These are phyloP conservation scores for Penicillium sp. DNA, from an alignment of 2,329 filamentous ascomycete genomes.

Conservation along the genomic window DNA sequence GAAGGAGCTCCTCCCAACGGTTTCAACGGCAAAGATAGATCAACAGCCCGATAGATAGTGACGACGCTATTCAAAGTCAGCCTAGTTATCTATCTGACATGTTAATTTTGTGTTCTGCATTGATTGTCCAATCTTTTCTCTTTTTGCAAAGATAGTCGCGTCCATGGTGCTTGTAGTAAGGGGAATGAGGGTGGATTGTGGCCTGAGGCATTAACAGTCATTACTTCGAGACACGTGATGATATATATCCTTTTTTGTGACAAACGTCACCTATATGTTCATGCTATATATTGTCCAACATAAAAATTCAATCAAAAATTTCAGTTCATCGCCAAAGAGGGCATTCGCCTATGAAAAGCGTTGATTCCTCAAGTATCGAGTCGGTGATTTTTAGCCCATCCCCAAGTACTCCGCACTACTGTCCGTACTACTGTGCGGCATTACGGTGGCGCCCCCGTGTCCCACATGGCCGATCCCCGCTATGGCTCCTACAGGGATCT, in stretches of 20 bases:
- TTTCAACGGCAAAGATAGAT: not conserved
- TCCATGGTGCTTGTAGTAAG: not conserved
- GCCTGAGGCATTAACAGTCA: not conserved
- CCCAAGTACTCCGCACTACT: not conserved
- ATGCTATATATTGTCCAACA: not conserved
- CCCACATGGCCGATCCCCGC: conserved; percentile 29
- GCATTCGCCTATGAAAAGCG: not conserved
- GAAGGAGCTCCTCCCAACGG: conserved; percentile 1
- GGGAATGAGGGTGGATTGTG: not conserved
- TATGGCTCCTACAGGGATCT: conserved; percentile 32
- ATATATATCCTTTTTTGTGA: not conserved
- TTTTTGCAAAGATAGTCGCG: not conserved
- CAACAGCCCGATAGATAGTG: not conserved
- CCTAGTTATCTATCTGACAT: not conserved
- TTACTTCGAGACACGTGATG: not conserved
- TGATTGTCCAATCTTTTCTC: not conserved
- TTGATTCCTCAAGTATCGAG: not conserved
- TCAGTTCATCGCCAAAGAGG: not conserved
- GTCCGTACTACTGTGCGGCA: not conserved
- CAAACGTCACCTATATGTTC: not conserved
- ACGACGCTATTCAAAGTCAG: not conserved
- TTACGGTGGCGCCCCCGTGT: not conserved
- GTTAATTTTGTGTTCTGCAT: not conserved
- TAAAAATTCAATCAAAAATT: not conserved
- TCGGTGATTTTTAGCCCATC: not conserved